phyloP scores from a whole-genome alignment of 108 stramenopile species.

The Poteriospumella lacustris region DNA sequence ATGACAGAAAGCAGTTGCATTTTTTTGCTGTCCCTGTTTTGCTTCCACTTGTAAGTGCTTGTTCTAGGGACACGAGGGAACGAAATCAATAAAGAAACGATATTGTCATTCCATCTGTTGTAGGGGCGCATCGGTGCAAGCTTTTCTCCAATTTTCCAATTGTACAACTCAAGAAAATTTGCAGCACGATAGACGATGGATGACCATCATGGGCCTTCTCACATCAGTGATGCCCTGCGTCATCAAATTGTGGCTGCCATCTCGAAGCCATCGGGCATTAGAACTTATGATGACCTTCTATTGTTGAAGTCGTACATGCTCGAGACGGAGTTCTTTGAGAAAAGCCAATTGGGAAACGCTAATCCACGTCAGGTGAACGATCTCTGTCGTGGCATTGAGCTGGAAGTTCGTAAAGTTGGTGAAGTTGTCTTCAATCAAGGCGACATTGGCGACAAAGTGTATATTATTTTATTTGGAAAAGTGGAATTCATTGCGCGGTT shows the following conservation, averaged over 20 bases:
- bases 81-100: too few species aligned
- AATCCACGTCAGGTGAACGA: constrained; percentile 29
- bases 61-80: too few species aligned
- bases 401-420: constrained; percentile 6
- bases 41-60: too few species aligned
- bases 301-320: not conserved
- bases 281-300: constrained; percentile 28
- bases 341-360: not conserved
- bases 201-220: too few species aligned
- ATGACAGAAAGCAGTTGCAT: too few species aligned
- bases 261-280: not conserved
- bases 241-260: not conserved
- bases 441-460: constrained; percentile 23
- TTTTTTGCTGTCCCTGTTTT: too few species aligned
- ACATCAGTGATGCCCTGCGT: too few species aligned
- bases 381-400: constrained; percentile 6
- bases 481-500: not conserved
- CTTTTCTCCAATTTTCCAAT: too few species aligned
- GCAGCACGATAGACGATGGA: too few species aligned
- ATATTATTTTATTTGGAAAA: not conserved
- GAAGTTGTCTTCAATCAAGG: constrained; percentile 22
- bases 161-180: too few species aligned
- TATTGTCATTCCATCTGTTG: too few species aligned
- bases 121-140: too few species aligned
- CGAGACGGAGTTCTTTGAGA: not conserved